Conservation (phyloP, 2,329 filamentous ascomycete genomes). For the Hypoxylon sp. region DNA sequence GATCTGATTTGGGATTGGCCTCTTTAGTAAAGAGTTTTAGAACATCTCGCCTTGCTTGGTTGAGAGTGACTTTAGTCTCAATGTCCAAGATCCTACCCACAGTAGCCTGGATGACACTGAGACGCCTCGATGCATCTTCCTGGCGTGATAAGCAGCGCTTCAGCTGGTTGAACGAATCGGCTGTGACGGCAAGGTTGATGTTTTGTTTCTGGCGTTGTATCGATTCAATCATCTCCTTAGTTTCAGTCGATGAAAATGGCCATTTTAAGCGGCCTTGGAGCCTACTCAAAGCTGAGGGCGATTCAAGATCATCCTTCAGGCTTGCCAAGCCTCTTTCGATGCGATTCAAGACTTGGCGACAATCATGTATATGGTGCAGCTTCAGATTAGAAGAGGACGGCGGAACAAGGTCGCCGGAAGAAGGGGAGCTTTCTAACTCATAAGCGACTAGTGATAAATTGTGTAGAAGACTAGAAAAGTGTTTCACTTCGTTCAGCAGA, state of each 20-base stretch:
- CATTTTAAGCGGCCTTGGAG: conserved; percentile 19
- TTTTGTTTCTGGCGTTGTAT: conserved; percentile 31
- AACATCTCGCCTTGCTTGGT: neutral
- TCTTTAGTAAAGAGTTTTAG: neutral
- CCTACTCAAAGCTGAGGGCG: conserved; percentile 11
- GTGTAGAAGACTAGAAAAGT: conserved; percentile 9
- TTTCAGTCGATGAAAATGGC: conserved; percentile 28
- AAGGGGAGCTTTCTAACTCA: neutral
- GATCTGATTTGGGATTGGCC: conserved; percentile 8
- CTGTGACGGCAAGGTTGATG: conserved; percentile 26
- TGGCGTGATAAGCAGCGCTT: conserved; percentile 6
- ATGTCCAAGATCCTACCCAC: neutral
- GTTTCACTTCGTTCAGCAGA: conserved; percentile 27
- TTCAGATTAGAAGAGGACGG: conserved; percentile 13
- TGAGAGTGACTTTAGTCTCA: neutral
- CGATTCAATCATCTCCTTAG: conserved; percentile 20
- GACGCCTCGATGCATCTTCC: neutral
- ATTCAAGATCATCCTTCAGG: conserved; percentile 10
- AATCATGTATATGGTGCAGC: conserved; percentile 22
- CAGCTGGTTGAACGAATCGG: conserved; percentile 14
- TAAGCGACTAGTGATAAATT: neutral
- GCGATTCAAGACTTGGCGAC: conserved; percentile 22
- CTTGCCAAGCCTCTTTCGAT: conserved; percentile 5
- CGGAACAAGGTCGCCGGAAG: conserved; percentile 10
- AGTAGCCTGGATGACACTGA: neutral